Evolutionary conservation across 345 rosid genomes (phyloP).

Genomic region (Carallia brachiata): DNA sequence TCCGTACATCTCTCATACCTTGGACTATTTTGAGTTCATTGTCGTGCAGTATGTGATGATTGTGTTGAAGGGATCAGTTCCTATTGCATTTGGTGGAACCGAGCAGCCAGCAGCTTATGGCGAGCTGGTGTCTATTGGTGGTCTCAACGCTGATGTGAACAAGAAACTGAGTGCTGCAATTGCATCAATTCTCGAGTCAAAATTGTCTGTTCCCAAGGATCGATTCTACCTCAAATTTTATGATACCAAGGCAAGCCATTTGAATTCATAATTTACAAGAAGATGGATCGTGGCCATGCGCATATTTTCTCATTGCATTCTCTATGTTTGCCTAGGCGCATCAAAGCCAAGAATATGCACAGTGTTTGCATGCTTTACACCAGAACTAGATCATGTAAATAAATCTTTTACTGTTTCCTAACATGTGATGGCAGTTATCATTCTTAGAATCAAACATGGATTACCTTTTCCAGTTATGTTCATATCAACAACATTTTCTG

Average conservation of each 20-base stretch:
- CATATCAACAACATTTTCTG: background rate
- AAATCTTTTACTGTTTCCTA: conserved; percentile 32
- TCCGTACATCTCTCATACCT: no score
- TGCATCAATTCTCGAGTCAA: conserved; percentile 68
- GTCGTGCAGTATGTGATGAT: conserved; percentile 86
- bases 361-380: conserved; percentile 99
- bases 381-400: conserved; percentile 82
- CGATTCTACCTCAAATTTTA: conserved; percentile 89
- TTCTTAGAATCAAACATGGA: conserved; percentile 12
- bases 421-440: conserved; percentile 17
- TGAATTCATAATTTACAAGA: conserved; percentile 13
- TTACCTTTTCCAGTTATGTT: conserved; percentile 6
- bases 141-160: conserved; percentile 75
- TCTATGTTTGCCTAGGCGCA: conserved; percentile 82
- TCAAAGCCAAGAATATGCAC: conserved; percentile 93
- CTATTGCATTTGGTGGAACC: conserved; percentile 86
- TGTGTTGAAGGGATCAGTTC: conserved; percentile 97
- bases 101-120: conserved; percentile 97
- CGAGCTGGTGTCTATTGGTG: conserved; percentile 89
- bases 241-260: conserved; percentile 73
- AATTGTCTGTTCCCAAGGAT: conserved; percentile 78
- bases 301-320: conserved; percentile 52
- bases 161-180: conserved; percentile 83
- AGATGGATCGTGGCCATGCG: conserved; percentile 28
- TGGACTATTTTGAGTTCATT: background rate